A percentile compares a stretch with the other conserved stretches of the same genome.
phyloP scores from a whole-genome alignment of 768 basidiomycete species.

The Strobilomyces echinocephalus region DNA sequence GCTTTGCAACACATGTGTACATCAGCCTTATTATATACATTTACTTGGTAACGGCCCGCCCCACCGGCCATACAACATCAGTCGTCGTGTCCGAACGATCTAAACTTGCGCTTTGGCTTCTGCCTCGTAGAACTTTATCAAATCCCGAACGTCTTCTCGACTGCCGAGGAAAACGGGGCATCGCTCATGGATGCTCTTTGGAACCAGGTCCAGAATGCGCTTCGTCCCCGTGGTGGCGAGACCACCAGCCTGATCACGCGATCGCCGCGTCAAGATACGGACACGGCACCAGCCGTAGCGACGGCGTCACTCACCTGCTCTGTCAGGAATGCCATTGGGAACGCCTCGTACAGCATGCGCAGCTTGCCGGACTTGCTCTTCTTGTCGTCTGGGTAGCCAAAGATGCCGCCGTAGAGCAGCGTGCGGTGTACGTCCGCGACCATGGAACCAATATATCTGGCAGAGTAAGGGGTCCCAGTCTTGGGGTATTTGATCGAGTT shows the following conservation, averaged over 20 bases:
- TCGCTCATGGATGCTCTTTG: constrained; percentile 85
- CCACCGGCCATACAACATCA: background rate
- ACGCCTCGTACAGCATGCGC: constrained; percentile 92
- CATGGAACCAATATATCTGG: constrained; percentile 97
- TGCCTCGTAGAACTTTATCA: constrained; percentile 77
- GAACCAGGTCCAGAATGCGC: constrained; percentile 87
- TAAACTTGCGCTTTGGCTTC: constrained; percentile 20
- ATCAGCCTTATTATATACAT: background rate
- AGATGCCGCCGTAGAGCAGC: constrained; percentile 95
- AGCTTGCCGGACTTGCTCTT: constrained; percentile 96
- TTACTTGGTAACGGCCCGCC: constrained; percentile 7
- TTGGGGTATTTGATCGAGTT: constrained; percentile 89
- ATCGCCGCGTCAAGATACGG: background rate
- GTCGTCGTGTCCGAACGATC: background rate
- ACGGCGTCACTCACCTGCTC: constrained; percentile 62
- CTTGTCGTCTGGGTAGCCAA: constrained; percentile 97
- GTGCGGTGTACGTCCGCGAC: constrained; percentile 98
- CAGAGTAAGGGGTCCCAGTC: constrained; percentile 75
- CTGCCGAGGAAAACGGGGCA: constrained; percentile 92
- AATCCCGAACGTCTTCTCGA: constrained; percentile 86
- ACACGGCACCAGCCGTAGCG: background rate
- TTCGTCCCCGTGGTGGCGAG: constrained; percentile 93
- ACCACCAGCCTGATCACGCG: constrained; percentile 73
- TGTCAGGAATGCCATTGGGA: constrained; percentile 94
- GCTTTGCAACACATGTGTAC: background rate